Evolutionary conservation across 495 filamentous ascomycete genomes (phyloP).

Genomic region (Tuber microsphaerosporum): DNA sequence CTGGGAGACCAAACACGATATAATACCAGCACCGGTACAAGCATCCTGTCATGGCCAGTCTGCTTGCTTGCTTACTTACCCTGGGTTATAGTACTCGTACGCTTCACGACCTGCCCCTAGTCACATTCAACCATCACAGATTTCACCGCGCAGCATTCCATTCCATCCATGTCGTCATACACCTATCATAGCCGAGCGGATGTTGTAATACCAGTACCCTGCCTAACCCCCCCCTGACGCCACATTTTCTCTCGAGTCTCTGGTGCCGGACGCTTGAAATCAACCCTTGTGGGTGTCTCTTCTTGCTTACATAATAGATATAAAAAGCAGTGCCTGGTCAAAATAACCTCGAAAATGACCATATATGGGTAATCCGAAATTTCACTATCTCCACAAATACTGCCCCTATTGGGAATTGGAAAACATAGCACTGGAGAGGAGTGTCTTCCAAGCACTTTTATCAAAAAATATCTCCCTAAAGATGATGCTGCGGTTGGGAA

Average conservation of each 20-base stretch:
- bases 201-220: background rate
- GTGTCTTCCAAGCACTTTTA: too few species aligned
- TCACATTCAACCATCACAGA: background rate
- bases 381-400: too few species aligned
- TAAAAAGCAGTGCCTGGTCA: too few species aligned
- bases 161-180: background rate
- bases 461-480: too few species aligned
- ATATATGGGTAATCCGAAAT: too few species aligned
- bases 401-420: too few species aligned
- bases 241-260: background rate
- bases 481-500: too few species aligned
- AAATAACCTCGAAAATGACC: too few species aligned
- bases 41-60: background rate
- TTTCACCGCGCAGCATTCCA: background rate
- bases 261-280: too few species aligned
- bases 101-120: background rate
- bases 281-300: too few species aligned
- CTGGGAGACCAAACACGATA: background rate
- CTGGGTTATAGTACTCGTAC: background rate
- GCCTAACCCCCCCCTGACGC: background rate
- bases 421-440: too few species aligned
- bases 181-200: background rate
- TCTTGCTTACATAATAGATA: too few species aligned
- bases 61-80: background rate
- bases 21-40: background rate